Base-by-base conservation (phyloP, 768 basidiomycete species). In the Rhodotorula diobovata region DNA sequence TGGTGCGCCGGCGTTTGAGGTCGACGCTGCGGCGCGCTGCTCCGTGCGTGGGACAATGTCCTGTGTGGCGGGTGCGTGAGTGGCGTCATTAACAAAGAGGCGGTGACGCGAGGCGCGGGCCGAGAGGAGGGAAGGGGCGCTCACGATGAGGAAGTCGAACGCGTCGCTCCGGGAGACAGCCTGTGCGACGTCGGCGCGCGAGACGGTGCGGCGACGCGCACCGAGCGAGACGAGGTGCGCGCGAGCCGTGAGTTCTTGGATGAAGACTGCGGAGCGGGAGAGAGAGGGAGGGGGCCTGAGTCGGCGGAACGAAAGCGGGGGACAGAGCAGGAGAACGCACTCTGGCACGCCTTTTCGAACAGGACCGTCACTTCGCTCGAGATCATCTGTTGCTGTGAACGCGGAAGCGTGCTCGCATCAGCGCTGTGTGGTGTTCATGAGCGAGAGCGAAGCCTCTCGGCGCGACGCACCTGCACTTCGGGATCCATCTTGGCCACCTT, bases 401-500 rank as follows among this genome's bases (percentile, higher is more conserved):
- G 8, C 3, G 14, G 28, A 34, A 34, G 2, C 16, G 18, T 23
- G 3, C 20, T 2, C 18, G 28, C 21, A 25, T 55, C 32, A 55
- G 54, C 34, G 20, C 34, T 10, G 10, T 4, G 28, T 1, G 28
- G 2, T 15, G n/a, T 5, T 4, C 9, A 34, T 11, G 2, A 18
- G 32, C 53, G 53, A 32, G 53, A 16, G 16, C 16, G 32, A 9
- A 32, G 53, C 14, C 14, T 34, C 32, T 54, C 54, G 63, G n/a
- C n/a, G n/a, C n/a, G 56, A 79, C 87, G 78, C 79, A 95, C 93
- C 86, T 93, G 93, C 73, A 97, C 92, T 77, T 94, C 92, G 7
- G 92, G 91, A 82, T 93, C 72, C 80, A 90, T 94, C 84, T 98
- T 97, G 91, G 97, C 96, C 67, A 97, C 95, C 81, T 97, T 98